Base-by-base conservation (phyloP, 2,329 filamentous ascomycete species). In the Ophiostoma sp. region DNA sequence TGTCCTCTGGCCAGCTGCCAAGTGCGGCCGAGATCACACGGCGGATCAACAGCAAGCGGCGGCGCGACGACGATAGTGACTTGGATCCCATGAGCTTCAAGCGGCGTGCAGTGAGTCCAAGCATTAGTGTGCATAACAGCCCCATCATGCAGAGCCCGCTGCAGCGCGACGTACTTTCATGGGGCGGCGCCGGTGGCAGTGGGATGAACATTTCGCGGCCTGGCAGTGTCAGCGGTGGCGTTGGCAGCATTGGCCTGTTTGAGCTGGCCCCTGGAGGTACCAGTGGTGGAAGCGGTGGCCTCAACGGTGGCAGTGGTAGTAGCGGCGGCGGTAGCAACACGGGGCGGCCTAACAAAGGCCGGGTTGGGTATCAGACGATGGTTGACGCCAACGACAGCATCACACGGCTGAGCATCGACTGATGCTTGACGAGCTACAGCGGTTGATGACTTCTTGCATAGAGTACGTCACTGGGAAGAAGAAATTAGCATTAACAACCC, bases 391-490 rank as follows among this genome's bases (percentile, higher is more conserved):
- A 92, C 76, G 94, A 97, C 77, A 91, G 93, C 1, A 83, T 97
- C 72, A 97, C 97, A 89, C 93, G 94, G 74, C 95, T 98, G 91
- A 97, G 91, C 77, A 97, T 97, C 75, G 93, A 97, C 77, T 97
- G n/a, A 52, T 27, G 27, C 27, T 27, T 27, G 27, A 27, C 27
- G 27, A 27, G 27, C 27, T 27, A 2, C 27, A 27, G 27, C 27
- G 27, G 27, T 27, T 27, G 27, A 27, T 27, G 27, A 27, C 27
- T 27, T 27, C 27, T 27, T 27, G 27, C 27, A 27, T 27, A 27
- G 27, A 27, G 27, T 27, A 27, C 27, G 27, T 27, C 27, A 27
- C 27, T 27, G 2, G 27, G 27, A 27, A 27, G 27, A 27, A 27
- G 27, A 27, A 27, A 27, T 2, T 27, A 27, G 27, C 27, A 27